Base-by-base conservation (phyloP, 192 early-diverging fungal species). In the Allomyces arbusculus region DNA sequence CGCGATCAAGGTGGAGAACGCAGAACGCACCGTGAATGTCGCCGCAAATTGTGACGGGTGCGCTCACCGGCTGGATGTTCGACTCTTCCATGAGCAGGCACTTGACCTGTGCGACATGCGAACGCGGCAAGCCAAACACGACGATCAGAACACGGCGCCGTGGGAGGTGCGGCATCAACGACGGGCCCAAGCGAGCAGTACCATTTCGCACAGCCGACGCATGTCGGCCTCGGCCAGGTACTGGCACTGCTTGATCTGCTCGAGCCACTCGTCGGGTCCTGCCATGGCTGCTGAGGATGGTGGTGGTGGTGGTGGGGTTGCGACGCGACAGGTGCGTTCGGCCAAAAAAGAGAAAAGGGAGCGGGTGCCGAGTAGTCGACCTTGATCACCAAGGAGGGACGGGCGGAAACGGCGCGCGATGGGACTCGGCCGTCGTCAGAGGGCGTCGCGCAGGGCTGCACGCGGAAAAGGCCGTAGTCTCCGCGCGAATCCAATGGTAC, bases 1-100 rank as follows among this genome's bases (percentile, higher is more conserved):
- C 33, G 33, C 33, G 33, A 7, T 8, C 33, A 40, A 40, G 7
- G 33, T 8, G 33, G 7, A 40, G 33, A 40, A 40, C 33, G 33
- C 33, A 40, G 33, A 3, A 40, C 33, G 33, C 33, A 33, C 95
- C 95, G 74, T 97, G 95, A 66, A 97, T 92, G 72, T 97, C 95
- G 66, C 95, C 95, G 75, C 95, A 97, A 50, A 97, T 90, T 0
- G 95, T 97, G 23, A 97, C 95, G 24, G 95, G 95, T 58, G 91
- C 87, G 65, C 85, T 80, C 23, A 98, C 95, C 19, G 92, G 90
- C 71, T 98, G 95, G 63, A 98, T 91, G 77, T 98, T 98, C 14
- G 91, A 93, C 75, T 99, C 95, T 72, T 99, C 95, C 84, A 99
- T 92, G 63, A 96, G 76, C 24, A 96, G 82, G 75, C 95, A 91